phyloP scores from a whole-genome alignment of 164 flowering plant species.

The Kingdonia uniflora region DNA sequence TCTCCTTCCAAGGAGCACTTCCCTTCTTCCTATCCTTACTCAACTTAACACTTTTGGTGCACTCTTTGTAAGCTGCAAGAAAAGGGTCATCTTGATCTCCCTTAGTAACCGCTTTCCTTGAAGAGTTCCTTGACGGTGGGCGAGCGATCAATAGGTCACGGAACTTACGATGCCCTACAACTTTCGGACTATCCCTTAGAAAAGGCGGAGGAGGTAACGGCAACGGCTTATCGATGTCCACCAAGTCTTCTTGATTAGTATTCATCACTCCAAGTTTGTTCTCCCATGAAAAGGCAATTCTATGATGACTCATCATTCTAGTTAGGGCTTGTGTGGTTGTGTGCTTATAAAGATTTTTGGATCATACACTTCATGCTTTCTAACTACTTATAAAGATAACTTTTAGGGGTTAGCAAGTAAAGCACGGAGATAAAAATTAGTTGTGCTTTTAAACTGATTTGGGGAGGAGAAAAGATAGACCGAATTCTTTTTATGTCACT shows the following conservation, averaged over 20 bases:
- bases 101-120: slow-evolving; percentile 16
- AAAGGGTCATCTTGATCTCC: slow-evolving; percentile 31
- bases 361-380: slow-evolving; percentile 3
- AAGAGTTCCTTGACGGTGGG: slow-evolving; percentile 23
- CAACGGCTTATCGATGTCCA: slow-evolving; percentile 2
- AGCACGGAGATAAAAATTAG: neutral
- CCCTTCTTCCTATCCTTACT: slow-evolving; percentile 3
- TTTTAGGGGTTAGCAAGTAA: slow-evolving; percentile 1
- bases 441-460: slow-evolving; percentile 5
- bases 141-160: slow-evolving; percentile 20
- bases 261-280: slow-evolving; percentile 29
- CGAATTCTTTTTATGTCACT: neutral
- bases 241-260: slow-evolving; percentile 4
- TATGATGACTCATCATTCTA: slow-evolving; percentile 20
- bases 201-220: slow-evolving; percentile 18
- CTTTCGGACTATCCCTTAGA: slow-evolving; percentile 7
- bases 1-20: slow-evolving; percentile 6
- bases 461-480: neutral
- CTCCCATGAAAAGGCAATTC: slow-evolving; percentile 41
- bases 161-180: neutral
- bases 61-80: slow-evolving; percentile 33
- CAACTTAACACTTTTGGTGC: slow-evolving; percentile 24
- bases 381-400: neutral
- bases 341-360: neutral
- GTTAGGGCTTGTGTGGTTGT: neutral